Percentiles rank a stretch among this genome's conserved stretches.
phyloP scores from a whole-genome alignment of 441 rosid species.

The Gossypium trilobum region DNA sequence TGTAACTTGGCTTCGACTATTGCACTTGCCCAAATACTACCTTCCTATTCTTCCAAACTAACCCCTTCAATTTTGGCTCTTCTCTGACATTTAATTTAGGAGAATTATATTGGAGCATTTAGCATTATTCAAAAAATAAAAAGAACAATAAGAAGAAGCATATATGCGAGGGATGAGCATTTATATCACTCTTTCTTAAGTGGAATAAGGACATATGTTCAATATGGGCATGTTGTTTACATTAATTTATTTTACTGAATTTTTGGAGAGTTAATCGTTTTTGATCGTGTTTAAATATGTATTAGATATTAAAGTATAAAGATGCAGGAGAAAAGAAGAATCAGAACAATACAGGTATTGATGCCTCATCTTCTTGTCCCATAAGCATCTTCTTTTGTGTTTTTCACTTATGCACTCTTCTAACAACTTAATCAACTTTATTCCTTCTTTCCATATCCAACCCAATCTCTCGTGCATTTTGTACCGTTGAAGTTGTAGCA shows the following conservation, averaged over 20 bases:
- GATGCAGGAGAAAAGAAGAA: neutral
- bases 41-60: neutral
- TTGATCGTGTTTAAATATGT: neutral
- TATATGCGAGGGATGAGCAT: conserved; percentile 29
- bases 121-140: neutral
- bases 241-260: neutral
- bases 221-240: neutral
- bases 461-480: neutral
- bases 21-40: too few relatives aligned
- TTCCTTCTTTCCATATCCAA: neutral
- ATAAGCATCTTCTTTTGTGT: conserved; percentile 9
- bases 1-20: too few relatives aligned
- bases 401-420: conserved; percentile 8
- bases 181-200: neutral
- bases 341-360: neutral
- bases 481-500: conserved; percentile 17
- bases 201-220: neutral
- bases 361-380: conserved; percentile 14
- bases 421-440: conserved; percentile 11
- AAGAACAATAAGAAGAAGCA: neutral
- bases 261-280: neutral
- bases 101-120: neutral
- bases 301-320: neutral
- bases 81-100: neutral
- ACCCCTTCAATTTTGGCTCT: neutral